Percentiles rank a stretch among this genome's conserved stretches.
phyloP scores from a whole-genome alignment of 495 filamentous ascomycete species.

The Monascus purpureus region DNA sequence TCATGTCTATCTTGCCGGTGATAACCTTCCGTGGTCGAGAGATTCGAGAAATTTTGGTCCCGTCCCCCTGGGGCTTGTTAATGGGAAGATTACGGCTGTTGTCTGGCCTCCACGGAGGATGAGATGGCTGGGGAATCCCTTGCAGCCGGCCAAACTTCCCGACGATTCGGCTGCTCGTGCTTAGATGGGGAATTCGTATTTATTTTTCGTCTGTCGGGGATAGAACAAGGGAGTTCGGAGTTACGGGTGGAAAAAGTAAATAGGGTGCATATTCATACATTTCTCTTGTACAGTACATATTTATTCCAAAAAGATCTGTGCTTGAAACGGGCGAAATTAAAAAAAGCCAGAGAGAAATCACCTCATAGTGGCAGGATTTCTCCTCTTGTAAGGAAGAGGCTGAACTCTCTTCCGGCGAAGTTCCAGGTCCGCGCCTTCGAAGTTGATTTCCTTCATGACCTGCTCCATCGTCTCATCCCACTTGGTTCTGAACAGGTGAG shows the following conservation, averaged over 20 bases:
- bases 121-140: constrained; percentile 38
- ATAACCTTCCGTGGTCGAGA: constrained; percentile 68
- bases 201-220: constrained; percentile 11
- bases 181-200: constrained; percentile 1
- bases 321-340: constrained; percentile 5
- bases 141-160: constrained; percentile 22
- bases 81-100: constrained; percentile 69
- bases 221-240: constrained; percentile 8
- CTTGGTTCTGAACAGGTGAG: constrained; percentile 69
- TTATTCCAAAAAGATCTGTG: constrained; percentile 12
- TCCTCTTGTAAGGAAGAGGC: constrained; percentile 40
- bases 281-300: constrained; percentile 34
- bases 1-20: constrained; percentile 78
- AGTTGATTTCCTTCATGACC: constrained; percentile 70
- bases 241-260: constrained; percentile 4
- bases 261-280: constrained; percentile 36
- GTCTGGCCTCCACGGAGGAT: constrained; percentile 37
- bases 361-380: constrained; percentile 33
- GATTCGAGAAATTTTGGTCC: constrained; percentile 83
- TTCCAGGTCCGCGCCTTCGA: constrained; percentile 67
- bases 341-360: constrained; percentile 6
- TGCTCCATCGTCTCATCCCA: constrained; percentile 79
- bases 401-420: constrained; percentile 62
- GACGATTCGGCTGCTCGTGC: too few relatives aligned
- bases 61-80: constrained; percentile 67